Percentiles rank a stretch among this genome's conserved stretches.
phyloP scores from a whole-genome alignment of 768 basidiomycete genomes.

The Tricholoma matsutake region DNA sequence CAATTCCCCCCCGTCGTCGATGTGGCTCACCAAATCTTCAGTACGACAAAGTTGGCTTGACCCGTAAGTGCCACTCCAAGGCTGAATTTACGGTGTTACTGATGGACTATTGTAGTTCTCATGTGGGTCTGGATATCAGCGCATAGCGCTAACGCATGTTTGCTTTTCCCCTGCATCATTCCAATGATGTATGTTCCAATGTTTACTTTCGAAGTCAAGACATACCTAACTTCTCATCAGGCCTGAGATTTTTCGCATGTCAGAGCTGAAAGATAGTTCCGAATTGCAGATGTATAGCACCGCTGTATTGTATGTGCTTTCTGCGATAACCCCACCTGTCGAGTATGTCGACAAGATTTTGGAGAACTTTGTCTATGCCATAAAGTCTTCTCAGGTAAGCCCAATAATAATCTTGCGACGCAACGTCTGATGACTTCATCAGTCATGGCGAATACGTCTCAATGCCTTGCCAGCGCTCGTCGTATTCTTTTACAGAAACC shows the following conservation, averaged over 20 bases:
- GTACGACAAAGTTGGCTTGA: conserved; percentile 87
- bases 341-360: conserved; percentile 62
- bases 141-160: conserved; percentile 69
- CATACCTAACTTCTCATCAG: conserved; percentile 34
- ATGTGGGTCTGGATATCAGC: conserved; percentile 80
- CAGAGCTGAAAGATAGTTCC: conserved; percentile 82
- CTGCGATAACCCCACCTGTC: conserved; percentile 71
- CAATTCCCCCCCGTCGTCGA: conserved; percentile 7
- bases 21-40: conserved; percentile 22
- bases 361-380: conserved; percentile 60
- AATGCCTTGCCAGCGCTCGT: conserved; percentile 86
- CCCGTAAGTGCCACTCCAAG: conserved; percentile 47
- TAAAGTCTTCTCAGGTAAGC: conserved; percentile 74
- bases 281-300: conserved; percentile 82
- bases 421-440: not conserved
- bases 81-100: conserved; percentile 9
- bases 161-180: conserved; percentile 75
- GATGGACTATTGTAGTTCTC: conserved; percentile 47
- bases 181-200: conserved; percentile 63
- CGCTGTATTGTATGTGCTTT: conserved; percentile 77
- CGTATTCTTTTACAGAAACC: conserved; percentile 89
- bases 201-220: not conserved
- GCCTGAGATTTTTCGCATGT: conserved; percentile 86
- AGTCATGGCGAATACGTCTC: conserved; percentile 91
- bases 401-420: not conserved